Evolutionary conservation across 106 monocot species (phyloP), one percentile per base, ranked within the genome.

Genomic region (Apostasia ramifera): DNA sequence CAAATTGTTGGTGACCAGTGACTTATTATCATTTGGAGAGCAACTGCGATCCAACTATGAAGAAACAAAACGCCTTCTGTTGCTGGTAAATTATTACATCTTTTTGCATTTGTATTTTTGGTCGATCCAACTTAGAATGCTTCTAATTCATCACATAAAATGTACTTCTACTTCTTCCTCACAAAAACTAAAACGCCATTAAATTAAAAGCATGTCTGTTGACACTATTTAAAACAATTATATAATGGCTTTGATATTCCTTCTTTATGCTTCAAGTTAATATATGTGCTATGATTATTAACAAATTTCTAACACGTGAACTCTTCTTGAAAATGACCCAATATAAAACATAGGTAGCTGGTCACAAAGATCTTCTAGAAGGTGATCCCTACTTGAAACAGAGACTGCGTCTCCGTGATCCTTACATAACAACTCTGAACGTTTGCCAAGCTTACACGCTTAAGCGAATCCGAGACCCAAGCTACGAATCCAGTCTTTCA

Each of bases 1-100:
- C 68, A 97, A 92, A 65, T 65, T 97, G 61, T 70, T 97, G n/a
- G 97, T 97, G 2, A 90, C 92, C 51, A 58, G 84, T 46, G 97
- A 98, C 43, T 66, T 98, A 52, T 79, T 92, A 90, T 40, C 82
- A 9, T 85, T 98, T 80, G 97, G 97, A 2, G 81, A 87, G 72
- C 71, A 59, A 40, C 63, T 98, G 40, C 83, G 97, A 72, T 63
- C 76, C n/a, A 92, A 83, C 68, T 92, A 84, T 71, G 79, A 81
- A 80, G 90, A 87, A 79, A 98, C 97, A 41, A 93, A 93, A 65
- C 41, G 46, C 12, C 90, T 98, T 74, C 97, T 98, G 67, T 87
- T 98, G 55, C 84, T 92, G 92, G 97, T 93, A 45, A 72, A 44
- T 42, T 51, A 43, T 44, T 10, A 6, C 61, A 5, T 57, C 2